Percentiles rank a stretch among this genome's conserved stretches.
Conservation (phyloP, 768 basidiomycete genomes). For the Tylopilus vinaceipallidus region DNA sequence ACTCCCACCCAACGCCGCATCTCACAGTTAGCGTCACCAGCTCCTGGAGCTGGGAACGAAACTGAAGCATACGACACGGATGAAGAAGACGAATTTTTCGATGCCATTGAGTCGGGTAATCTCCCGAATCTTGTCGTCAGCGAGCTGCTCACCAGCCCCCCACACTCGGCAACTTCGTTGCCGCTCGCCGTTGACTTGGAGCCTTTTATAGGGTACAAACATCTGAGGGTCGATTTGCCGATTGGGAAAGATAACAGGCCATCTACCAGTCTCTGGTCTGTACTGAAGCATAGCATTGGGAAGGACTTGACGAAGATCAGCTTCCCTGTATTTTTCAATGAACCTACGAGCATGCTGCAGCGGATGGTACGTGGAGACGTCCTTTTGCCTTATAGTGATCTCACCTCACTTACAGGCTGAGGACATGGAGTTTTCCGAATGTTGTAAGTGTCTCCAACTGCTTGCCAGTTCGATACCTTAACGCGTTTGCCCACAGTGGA, state of each 20-base stretch:
- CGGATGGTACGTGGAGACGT: constrained; percentile 61
- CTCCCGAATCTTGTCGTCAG: constrained; percentile 75
- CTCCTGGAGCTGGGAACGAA: constrained; percentile 23
- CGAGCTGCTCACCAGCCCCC: constrained; percentile 54
- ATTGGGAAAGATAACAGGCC: constrained; percentile 78
- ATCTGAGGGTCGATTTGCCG: constrained; percentile 58
- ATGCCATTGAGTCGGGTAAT: constrained; percentile 85
- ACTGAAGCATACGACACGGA: constrained; percentile 52
- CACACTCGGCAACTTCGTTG: constrained; percentile 32
- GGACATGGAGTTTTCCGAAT: constrained; percentile 97
- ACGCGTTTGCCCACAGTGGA: constrained; percentile 56
- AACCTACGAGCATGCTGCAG: constrained; percentile 95
- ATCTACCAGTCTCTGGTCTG: constrained; percentile 89
- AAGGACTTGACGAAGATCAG: constrained; percentile 96
- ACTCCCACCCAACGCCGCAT: constrained; percentile 26
- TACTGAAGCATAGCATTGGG: constrained; percentile 92
- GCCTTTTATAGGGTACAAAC: constrained; percentile 66
- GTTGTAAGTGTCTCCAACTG: constrained; percentile 48
- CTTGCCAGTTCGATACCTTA: constrained; percentile 5
- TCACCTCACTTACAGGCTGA: constrained; percentile 53
- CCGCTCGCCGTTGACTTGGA: constrained; percentile 36
- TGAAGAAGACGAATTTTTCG: constrained; percentile 96
- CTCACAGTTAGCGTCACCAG: constrained; percentile 13
- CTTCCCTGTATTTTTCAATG: constrained; percentile 92
- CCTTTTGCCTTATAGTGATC: background rate